Evolutionary conservation across 495 filamentous ascomycete species (phyloP), one percentile per base, ranked within the genome.

Genomic region (Daldinia concentrica): DNA sequence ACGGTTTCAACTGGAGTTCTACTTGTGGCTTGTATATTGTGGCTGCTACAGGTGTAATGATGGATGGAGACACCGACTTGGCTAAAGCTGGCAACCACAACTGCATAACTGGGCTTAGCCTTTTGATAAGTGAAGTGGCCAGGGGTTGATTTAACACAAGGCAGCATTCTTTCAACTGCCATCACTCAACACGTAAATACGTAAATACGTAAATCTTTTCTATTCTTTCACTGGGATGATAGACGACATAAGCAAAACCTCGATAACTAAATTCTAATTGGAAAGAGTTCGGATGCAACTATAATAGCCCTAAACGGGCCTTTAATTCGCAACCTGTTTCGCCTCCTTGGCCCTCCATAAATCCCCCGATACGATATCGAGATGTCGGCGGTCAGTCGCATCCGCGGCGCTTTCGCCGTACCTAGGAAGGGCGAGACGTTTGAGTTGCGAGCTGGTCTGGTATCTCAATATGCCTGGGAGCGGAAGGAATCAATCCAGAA

Each of bases 401-500:
- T 99, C 76, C 90, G 92, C 76, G 93, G 93, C 80, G 95, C 94
- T 80, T 97, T 99, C 80, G 90, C 91, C 80, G 83, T 80, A 75
- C 95, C 95, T 67, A 88, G 91, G 77, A 99, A 99, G 85, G 95
- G 95, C 80, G 95, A 99, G 84, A 98, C 96, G 5, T 98, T 97
- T 78, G 95, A 99, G 86, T 85, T 99, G 82, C 90, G 96, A 80
- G 93, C 95, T 69, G 95, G 95, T 62, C 85, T 99, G 77, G 96
- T 98, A 82, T 99, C 95, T 62, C 95, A 99, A 82, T 99, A 98
- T 90, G 95, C 96, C 64, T 97, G 96, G 80, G 95, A 99, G 86
- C 89, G 95, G 71, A 99, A 99, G 79, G 95, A 99, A 82, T 91
- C 96, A 19, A 99, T 99, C 74, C 94, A 98, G 80, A 98, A 97